These are phyloP conservation scores for Puccinia polysora DNA, from an alignment of 1,284 basidiomycete genomes.

Conservation along the genomic window DNA sequence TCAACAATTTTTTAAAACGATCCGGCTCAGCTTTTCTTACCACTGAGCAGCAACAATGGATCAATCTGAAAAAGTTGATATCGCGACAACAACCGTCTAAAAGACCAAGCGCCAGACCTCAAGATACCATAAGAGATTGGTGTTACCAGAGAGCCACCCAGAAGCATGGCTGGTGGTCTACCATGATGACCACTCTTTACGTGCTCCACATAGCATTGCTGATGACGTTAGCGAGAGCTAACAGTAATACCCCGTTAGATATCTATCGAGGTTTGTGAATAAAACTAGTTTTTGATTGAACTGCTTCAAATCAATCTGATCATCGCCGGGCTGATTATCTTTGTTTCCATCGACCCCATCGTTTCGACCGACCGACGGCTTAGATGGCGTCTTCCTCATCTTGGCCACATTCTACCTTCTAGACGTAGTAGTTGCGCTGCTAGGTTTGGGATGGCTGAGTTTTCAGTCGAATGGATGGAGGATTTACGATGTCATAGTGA, in stretches of 20 bases:
- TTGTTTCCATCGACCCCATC: not conserved
- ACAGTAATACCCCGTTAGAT: constrained; percentile 17
- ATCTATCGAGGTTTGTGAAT: constrained; percentile 29
- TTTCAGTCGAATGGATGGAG: constrained; percentile 80
- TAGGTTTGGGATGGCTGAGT: constrained; percentile 77
- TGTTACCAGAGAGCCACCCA: constrained; percentile 84
- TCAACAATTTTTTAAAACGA: constrained; percentile 81
- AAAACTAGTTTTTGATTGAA: constrained; percentile 56
- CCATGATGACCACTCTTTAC: constrained; percentile 75
- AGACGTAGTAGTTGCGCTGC: constrained; percentile 72
- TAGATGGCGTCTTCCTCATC: constrained; percentile 72
- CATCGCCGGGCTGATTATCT: not conserved
- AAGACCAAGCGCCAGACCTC: constrained; percentile 64
- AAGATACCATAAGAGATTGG: constrained; percentile 66
- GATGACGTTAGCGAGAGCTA: constrained; percentile 57
- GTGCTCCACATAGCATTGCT: constrained; percentile 77
- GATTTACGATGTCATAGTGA: constrained; percentile 78
- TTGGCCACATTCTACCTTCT: constrained; percentile 70
- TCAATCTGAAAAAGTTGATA: constrained; percentile 84
- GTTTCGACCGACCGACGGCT: constrained; percentile 10
- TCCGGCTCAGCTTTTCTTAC: constrained; percentile 80
- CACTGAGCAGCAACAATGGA: constrained; percentile 88
- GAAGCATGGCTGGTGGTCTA: constrained; percentile 92
- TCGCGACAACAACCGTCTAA: constrained; percentile 80
- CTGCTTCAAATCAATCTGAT: not conserved